Percentiles rank a stretch among this genome's conserved stretches.
These are phyloP conservation scores for Mortierella sp. DNA, from an alignment of 371 early-diverging fungal genomes.

Conservation along the genomic window DNA sequence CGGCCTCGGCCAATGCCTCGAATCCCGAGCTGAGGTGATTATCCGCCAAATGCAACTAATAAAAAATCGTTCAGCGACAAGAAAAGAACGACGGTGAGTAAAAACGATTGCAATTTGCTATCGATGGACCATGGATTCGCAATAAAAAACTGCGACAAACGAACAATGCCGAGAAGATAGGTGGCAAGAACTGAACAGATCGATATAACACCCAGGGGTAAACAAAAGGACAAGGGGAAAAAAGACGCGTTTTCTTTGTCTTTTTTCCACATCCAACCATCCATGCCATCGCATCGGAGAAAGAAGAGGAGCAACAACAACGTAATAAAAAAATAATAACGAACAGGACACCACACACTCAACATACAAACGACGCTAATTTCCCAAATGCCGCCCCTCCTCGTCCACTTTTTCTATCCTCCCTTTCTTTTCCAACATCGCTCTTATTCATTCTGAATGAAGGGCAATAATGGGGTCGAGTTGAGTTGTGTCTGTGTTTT, in stretches of 20 bases:
- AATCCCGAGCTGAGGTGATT: slow-evolving; percentile 46
- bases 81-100: neutral
- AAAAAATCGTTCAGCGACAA: neutral
- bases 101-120: neutral
- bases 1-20: slow-evolving; percentile 47
- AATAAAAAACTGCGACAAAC: neutral
- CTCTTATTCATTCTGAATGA: neutral
- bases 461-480: neutral
- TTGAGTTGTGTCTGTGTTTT: neutral
- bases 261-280: neutral
- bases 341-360: neutral
- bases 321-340: neutral
- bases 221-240: neutral
- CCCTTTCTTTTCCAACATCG: neutral
- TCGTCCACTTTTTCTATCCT: neutral
- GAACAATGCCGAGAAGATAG: neutral
- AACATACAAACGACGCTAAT: neutral
- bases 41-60: slow-evolving; percentile 45
- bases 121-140: neutral
- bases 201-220: neutral
- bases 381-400: neutral
- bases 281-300: neutral
- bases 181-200: neutral
- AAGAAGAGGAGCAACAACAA: neutral
- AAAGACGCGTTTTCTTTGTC: slow-evolving; percentile 4